Evolutionary conservation across 306 rosid genomes (phyloP).

Genomic region (Prunus fruticosa): DNA sequence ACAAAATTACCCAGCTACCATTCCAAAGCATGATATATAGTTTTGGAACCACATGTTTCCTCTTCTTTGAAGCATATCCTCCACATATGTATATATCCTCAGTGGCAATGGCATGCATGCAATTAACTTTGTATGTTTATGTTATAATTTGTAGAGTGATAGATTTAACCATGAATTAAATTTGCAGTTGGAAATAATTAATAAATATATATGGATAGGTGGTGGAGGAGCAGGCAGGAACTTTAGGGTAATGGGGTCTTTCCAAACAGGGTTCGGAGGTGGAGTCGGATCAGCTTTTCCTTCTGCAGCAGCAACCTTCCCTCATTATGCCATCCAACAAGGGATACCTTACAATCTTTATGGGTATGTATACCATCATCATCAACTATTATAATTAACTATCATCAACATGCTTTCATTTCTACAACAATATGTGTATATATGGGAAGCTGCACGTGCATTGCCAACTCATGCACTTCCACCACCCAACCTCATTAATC

Average conservation of each 20-base stretch:
- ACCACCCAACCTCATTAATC: conserved; percentile 18
- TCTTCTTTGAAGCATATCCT: neutral
- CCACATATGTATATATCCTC: too few species aligned
- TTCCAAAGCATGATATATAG: neutral
- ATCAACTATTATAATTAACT: neutral
- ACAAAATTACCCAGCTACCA: neutral
- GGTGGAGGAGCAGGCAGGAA: conserved; percentile 54
- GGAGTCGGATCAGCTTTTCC: conserved; percentile 76
- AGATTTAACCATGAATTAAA: neutral
- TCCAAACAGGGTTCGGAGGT: conserved; percentile 86
- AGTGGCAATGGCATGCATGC: too few species aligned
- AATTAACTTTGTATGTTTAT: too few species aligned
- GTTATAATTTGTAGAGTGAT: neutral
- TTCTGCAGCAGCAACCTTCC: conserved; percentile 81
- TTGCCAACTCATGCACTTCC: conserved; percentile 61
- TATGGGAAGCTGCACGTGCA: conserved; percentile 51
- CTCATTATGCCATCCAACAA: conserved; percentile 96
- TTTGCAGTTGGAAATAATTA: neutral
- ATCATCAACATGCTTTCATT: neutral
- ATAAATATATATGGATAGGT: neutral
- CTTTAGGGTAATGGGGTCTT: conserved; percentile 81
- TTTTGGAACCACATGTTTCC: neutral
- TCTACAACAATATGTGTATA: neutral
- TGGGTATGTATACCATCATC: conserved; percentile 7
- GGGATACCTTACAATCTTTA: conserved; percentile 79